Evolutionary conservation across 2,329 filamentous ascomycete species (phyloP), one percentile per base, ranked within the genome.

Genomic region (Hypoxylon sp.): DNA sequence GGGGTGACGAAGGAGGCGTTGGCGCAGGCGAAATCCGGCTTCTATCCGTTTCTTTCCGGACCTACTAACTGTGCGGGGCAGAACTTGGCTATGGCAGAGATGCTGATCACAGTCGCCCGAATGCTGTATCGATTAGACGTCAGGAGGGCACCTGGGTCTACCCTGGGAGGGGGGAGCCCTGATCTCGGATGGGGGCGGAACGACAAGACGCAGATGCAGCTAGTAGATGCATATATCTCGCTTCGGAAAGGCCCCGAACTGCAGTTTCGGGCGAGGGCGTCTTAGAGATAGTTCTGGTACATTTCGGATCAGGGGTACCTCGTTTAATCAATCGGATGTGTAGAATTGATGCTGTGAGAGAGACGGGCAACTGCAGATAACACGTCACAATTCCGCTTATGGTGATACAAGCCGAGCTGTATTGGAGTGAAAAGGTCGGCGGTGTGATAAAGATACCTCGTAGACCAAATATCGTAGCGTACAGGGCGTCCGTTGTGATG

Each of bases 141-240:
- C 3, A 45, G 68, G 15, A 57, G 60, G 18, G 49, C 45, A 1
- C 67, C 69, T 2, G 64, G 65, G 10, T 68, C 65, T 8, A 67
- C 58, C 0, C 4, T 67, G 9, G 68, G 68, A n/a, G 57, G 45
- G 2, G 64, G 63, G 1, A 21, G 13, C 0, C 55, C 57, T 1
- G 47, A 54, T 1, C 24, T 55, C 2, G 65, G 65, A 2, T 67
- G 62, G 63, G 66, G 62, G 1, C 40, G 31, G 2, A 41, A 26
- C 4, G 63, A 68, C 23, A 37, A 6, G 5, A 56, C 52, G 2
- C 67, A 67, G 51, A 48, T 66, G 8, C 63, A 65, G n/a, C n/a
- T 70, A 8, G 29, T 53, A 1, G 69, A 70, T 35, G 64, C 59
- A 2, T 70, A 66, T 45, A 51, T 70, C n/a, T 61, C 66, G 6